phyloP scores from a whole-genome alignment of 2,329 filamentous ascomycete species.

The Colletotrichum sidae region DNA sequence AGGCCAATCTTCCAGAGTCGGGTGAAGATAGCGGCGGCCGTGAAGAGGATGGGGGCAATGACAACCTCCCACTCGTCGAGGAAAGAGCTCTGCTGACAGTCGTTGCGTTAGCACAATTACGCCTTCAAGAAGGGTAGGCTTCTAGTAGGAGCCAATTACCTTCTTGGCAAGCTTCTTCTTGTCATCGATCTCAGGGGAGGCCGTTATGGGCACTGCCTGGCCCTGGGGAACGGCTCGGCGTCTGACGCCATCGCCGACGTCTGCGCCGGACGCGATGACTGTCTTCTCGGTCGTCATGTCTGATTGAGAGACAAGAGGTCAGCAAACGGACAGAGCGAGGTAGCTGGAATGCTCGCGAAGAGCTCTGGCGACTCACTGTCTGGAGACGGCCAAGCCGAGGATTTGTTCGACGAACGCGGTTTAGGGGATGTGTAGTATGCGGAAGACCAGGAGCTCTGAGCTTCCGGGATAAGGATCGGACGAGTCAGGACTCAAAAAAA shows the following conservation, averaged over 20 bases:
- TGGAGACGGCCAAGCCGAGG: constrained; percentile 24
- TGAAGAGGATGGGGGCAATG: constrained; percentile 71
- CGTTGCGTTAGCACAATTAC: constrained; percentile 40
- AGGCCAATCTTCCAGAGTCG: constrained; percentile 77
- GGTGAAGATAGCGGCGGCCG: constrained; percentile 72
- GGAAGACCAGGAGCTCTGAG: constrained; percentile 38
- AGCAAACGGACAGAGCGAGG: constrained; percentile 22
- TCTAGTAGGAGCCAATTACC: constrained; percentile 51
- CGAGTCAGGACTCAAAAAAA: constrained; percentile 38
- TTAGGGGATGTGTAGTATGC: constrained; percentile 19
- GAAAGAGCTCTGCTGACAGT: constrained; percentile 62
- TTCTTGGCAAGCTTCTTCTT: constrained; percentile 70
- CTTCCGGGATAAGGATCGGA: constrained; percentile 38
- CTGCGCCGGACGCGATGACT: constrained; percentile 70
- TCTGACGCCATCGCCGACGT: constrained; percentile 67
- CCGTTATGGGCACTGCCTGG: constrained; percentile 50
- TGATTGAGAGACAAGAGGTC: constrained; percentile 17
- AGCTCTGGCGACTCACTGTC: constrained; percentile 20
- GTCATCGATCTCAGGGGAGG: constrained; percentile 62
- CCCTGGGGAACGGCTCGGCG: constrained; percentile 65
- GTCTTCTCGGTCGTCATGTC: constrained; percentile 67
- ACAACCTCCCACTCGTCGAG: constrained; percentile 73
- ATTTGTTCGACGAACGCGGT: constrained; percentile 25
- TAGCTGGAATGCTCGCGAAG: constrained; percentile 5
- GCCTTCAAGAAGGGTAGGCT: neutral